phyloP scores from a whole-genome alignment of 2,329 filamentous ascomycete species.

The Orbilia javanica region DNA sequence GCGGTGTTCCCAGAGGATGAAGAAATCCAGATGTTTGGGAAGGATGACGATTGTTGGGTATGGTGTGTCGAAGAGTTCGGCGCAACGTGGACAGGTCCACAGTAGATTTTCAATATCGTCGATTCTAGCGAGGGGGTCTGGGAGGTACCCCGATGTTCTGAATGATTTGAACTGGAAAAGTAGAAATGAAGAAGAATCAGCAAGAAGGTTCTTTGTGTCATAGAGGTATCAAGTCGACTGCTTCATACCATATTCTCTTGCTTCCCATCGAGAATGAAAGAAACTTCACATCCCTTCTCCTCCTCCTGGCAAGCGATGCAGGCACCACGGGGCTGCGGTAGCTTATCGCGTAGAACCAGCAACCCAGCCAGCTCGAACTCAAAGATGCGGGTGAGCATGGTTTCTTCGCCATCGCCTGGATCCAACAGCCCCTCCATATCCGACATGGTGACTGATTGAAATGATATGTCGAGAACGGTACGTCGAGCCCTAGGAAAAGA shows the following conservation, averaged over 20 bases:
- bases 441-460: not conserved
- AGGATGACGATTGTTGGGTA: not conserved
- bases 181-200: not conserved
- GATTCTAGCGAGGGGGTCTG: not conserved
- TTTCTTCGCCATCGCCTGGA: not conserved
- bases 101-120: constrained; percentile 4
- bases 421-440: not conserved
- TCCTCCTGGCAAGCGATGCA: not conserved
- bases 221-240: not conserved
- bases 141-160: not conserved
- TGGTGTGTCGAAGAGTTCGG: not conserved
- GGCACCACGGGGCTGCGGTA: not conserved
- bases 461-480: too few relatives aligned
- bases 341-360: not conserved
- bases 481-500: too few relatives aligned
- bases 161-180: not conserved
- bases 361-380: not conserved
- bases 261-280: not conserved
- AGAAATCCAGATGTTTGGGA: not conserved
- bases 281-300: not conserved
- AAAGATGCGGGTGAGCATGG: not conserved
- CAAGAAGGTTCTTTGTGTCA: not conserved
- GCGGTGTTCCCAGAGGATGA: constrained; percentile 18
- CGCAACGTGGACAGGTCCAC: not conserved
- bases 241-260: not conserved